Base-by-base conservation (phyloP, 1,139 yeast species). In the Nadsonia starkeyi-henricii region DNA sequence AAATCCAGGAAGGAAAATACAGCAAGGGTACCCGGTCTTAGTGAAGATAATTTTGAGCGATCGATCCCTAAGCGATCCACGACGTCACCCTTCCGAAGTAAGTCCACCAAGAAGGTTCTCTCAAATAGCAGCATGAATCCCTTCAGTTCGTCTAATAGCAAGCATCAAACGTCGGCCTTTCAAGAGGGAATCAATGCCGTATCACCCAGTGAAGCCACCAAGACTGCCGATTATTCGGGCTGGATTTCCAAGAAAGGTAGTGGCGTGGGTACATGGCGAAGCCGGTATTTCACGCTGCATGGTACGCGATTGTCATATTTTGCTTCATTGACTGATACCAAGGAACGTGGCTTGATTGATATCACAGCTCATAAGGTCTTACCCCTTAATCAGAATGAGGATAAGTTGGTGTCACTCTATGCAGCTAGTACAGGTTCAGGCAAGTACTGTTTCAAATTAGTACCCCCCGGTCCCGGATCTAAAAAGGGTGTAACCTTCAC, bases 391-490 rank as follows among this genome's bases (percentile, higher is more conserved):
- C 85, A 81, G 49, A 73, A 72, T 50, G 81, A 79, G 49, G 96
- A 88, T 63, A 77, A 83, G 60, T 72, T 85, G 53, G 79, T 88
- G 44, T 85, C 96, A 0, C 68, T 89, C 49, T 85, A 85, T 66
- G 96, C 97, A 1, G 91, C 96, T 1, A 80, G 93, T 37, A 84
- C 95, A 2, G 96, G 96, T 15, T 84, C 85, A 48, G 97, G 97
- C 18, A 73, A 95, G 45, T 85, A 79, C 62, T 88, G 96, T 60
- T 91, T 91, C 70, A 91, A 91, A 64, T 65, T 91, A 17, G 79
- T 89, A 1, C 99, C 99, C 3, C 99, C 99, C 0, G 96, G 95
- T 1, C 98, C 98, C 0, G 99, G 99, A 0, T 85, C 91, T 53
- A 81, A 82, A 56, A 91, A 89, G 65, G 97, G 97, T 0, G 76